Evolutionary conservation across 805 yeast species (phyloP), one percentile per base, ranked within the genome.

Genomic region (Debaryomyces maramus): DNA sequence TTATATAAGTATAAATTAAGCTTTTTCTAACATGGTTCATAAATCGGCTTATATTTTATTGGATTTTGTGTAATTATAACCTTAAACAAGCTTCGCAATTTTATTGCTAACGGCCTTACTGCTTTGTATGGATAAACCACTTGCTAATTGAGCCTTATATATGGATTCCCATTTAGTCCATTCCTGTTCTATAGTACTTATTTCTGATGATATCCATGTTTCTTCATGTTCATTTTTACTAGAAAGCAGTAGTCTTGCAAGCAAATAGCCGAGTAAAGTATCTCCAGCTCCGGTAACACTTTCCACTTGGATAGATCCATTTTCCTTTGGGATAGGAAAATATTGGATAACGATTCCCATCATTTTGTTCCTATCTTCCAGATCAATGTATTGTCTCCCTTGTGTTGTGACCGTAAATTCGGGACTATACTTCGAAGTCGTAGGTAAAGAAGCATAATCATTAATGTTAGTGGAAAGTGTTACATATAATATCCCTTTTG

Each of bases 221-320:
- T 15, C 16, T 6, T 11, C 32, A 11, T 14, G 8, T 2, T 4
- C 17, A 14, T 43, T 38, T 2, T 66, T 59, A 36, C 26, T 23
- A 5, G 31, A 10, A 13, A 32, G 28, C 20, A 40, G 36, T 15
- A 63, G 33, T 13, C 53, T 44, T 2, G 81, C 64, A 9, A 78
- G 56, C 16, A 88, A 46, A 19, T 73, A 78, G 0, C 96, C 96
- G 20, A 80, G 73, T 31, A 88, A 68, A 0, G 93, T 73, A 59
- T 88, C 96, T 8, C 96, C 97, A 0, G 95, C 95, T 2, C 96
- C 97, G 7, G 91, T 87, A 22, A 85, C 95, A 48, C 82, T 86
- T 20, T 61, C 62, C 9, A 84, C 71, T 0, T 58, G 53, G 3
- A 66, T 55, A 16, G 51, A 38, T 16, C 48, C 40, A 30, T 60